phyloP scores from a whole-genome alignment of 2,329 filamentous ascomycete species.

The Juglanconis juglandina region DNA sequence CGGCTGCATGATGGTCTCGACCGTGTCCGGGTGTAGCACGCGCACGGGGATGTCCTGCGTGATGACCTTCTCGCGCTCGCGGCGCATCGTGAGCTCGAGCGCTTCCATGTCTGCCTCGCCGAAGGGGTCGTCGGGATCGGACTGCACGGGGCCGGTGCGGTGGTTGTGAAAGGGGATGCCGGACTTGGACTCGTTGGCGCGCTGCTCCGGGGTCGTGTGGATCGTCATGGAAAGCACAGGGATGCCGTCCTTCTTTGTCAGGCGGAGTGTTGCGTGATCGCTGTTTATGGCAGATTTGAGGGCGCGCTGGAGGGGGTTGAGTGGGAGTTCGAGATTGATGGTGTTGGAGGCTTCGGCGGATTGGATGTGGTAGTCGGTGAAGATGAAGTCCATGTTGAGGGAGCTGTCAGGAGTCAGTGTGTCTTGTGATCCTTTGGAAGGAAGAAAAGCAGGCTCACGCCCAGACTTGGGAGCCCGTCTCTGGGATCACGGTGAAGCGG shows the following conservation, averaged over 20 bases:
- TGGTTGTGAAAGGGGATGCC: conserved; percentile 24
- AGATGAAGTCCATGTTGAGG: conserved; percentile 75
- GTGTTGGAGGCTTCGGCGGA: conserved; percentile 79
- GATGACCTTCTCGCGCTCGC: conserved; percentile 84
- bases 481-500: conserved; percentile 93
- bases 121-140: conserved; percentile 31
- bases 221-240: conserved; percentile 90
- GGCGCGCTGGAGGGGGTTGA: conserved; percentile 85
- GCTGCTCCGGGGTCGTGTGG: conserved; percentile 65
- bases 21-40: conserved; percentile 75
- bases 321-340: conserved; percentile 93
- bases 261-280: conserved; percentile 75
- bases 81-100: conserved; percentile 54
- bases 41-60: conserved; percentile 96
- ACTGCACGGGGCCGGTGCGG: conserved; percentile 22
- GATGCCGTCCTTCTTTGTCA: conserved; percentile 87
- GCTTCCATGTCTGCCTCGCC: conserved; percentile 43
- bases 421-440: too few relatives aligned
- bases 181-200: conserved; percentile 25
- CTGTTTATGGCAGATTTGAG: conserved; percentile 83
- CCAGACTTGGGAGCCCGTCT: conserved; percentile 95
- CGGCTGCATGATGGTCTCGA: conserved; percentile 93
- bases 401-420: conserved; percentile 37
- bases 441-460: conserved; percentile 54
- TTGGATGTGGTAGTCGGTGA: conserved; percentile 79